phyloP scores from a whole-genome alignment of 106 monocot species.

The Acanthochlamys bracteata region DNA sequence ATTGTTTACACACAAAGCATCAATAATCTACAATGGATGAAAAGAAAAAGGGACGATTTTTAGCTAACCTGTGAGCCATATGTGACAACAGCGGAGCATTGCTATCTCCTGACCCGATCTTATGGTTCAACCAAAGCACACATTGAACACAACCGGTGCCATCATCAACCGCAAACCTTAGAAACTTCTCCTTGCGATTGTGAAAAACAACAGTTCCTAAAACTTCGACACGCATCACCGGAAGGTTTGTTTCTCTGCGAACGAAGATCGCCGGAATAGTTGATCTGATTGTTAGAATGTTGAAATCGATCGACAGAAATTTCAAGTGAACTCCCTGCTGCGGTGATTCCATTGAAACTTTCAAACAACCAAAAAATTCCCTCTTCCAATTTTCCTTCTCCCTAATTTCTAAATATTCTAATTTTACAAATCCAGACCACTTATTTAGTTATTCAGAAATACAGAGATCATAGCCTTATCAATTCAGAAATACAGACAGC shows the following conservation, averaged over 20 bases:
- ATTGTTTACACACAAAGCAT: too few species aligned
- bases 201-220: slow-evolving; percentile 48
- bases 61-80: too few species aligned
- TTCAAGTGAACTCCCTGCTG: slow-evolving; percentile 27
- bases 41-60: too few species aligned
- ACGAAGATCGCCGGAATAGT: slow-evolving; percentile 6
- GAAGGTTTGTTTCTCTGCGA: slow-evolving; percentile 1
- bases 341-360: too few species aligned
- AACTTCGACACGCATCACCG: slow-evolving; percentile 37
- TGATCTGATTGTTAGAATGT: slow-evolving; percentile 17
- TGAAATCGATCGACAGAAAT: slow-evolving; percentile 50
- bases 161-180: slow-evolving; percentile 71
- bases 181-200: slow-evolving; percentile 36
- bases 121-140: slow-evolving; percentile 84
- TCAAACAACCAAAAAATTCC: too few species aligned
- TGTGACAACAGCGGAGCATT: slow-evolving; percentile 21
- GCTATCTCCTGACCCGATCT: neutral
- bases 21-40: too few species aligned
- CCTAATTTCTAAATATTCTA: too few species aligned
- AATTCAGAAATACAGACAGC: too few species aligned
- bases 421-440: too few species aligned
- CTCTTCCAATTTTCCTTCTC: too few species aligned
- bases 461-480: too few species aligned
- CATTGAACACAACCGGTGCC: slow-evolving; percentile 78
- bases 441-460: too few species aligned